Percentiles rank a stretch among this genome's conserved stretches.
These are phyloP conservation scores for Phytophthora meadii DNA, from an alignment of 352 stramenopile genomes.

Conservation along the genomic window DNA sequence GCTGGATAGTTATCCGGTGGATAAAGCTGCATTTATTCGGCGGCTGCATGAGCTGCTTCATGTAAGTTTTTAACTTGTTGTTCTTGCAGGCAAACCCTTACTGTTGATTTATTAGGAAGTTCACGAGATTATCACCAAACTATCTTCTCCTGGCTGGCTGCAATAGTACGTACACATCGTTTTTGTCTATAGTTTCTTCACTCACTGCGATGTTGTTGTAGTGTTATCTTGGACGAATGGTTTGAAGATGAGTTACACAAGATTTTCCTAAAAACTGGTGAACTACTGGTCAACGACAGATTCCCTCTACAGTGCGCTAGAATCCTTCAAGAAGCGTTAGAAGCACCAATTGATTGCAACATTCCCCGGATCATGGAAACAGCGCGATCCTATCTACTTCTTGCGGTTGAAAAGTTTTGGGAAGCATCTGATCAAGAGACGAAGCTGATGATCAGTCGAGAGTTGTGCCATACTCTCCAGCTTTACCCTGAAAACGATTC, in stretches of 20 bases:
- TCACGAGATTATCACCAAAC: constrained; percentile 32
- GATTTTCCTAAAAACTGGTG: constrained; percentile 10
- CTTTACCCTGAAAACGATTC: constrained; percentile 6
- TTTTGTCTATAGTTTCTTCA: not conserved
- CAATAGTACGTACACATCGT: constrained; percentile 26
- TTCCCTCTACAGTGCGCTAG: constrained; percentile 13
- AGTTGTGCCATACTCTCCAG: constrained; percentile 23
- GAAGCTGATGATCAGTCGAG: constrained; percentile 30
- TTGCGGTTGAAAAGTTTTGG: constrained; percentile 19
- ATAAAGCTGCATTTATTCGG: constrained; percentile 31
- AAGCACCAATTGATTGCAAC: not conserved
- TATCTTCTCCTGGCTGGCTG: constrained; percentile 49
- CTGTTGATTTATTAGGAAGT: constrained; percentile 29
- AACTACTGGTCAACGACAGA: constrained; percentile 13
- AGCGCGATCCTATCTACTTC: constrained; percentile 17
- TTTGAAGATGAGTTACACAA: constrained; percentile 20
- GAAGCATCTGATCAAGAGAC: constrained; percentile 16
- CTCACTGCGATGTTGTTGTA: not conserved
- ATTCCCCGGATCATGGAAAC: constrained; percentile 26
- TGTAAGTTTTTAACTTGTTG: constrained; percentile 12
- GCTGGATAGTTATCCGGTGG: constrained; percentile 50
- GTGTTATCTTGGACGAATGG: constrained; percentile 36
- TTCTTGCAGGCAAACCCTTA: not conserved
- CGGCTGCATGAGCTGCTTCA: constrained; percentile 28
- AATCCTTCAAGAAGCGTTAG: constrained; percentile 9